A percentile compares a stretch with the other conserved stretches of the same genome.
Evolutionary conservation across 257 asterid species (phyloP).

Genomic region (Solanum verrucosum): DNA sequence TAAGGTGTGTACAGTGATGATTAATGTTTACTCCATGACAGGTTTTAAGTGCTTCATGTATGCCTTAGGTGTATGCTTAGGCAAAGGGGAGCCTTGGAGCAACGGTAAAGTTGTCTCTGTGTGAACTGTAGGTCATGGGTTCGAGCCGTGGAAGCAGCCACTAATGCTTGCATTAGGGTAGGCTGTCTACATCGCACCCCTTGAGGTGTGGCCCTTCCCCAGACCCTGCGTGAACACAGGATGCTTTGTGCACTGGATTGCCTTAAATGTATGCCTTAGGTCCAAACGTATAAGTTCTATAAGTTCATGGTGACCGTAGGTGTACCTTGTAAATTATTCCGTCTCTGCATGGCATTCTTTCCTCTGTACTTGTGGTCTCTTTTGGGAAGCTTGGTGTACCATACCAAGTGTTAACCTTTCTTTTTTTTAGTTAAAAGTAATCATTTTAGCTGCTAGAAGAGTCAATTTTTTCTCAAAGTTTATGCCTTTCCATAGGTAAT

Average conservation of each 20-base stretch:
- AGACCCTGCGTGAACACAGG: neutral
- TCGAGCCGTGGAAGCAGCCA: neutral
- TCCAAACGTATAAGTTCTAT: neutral
- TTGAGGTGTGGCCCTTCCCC: neutral
- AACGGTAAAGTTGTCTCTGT: neutral
- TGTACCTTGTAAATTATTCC: neutral
- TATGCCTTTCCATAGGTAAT: neutral
- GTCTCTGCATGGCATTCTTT: neutral
- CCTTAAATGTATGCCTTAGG: neutral
- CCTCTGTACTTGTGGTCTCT: neutral
- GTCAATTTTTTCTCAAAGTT: neutral
- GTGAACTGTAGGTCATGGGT: neutral
- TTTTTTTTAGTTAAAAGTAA: neutral
- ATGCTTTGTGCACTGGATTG: neutral
- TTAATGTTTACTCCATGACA: neutral
- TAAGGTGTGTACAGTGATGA: conserved; percentile 33
- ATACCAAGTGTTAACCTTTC: neutral
- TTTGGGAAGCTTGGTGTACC: neutral
- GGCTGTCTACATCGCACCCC: neutral
- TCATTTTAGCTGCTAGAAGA: neutral
- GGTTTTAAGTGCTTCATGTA: neutral
- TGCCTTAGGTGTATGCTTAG: neutral
- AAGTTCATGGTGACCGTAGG: neutral
- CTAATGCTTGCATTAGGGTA: neutral
- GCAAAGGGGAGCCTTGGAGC: neutral